A percentile compares a stretch with the other conserved stretches of the same genome.
phyloP scores from a whole-genome alignment of 1,139 yeast species.

The Protomyces inouyei region DNA sequence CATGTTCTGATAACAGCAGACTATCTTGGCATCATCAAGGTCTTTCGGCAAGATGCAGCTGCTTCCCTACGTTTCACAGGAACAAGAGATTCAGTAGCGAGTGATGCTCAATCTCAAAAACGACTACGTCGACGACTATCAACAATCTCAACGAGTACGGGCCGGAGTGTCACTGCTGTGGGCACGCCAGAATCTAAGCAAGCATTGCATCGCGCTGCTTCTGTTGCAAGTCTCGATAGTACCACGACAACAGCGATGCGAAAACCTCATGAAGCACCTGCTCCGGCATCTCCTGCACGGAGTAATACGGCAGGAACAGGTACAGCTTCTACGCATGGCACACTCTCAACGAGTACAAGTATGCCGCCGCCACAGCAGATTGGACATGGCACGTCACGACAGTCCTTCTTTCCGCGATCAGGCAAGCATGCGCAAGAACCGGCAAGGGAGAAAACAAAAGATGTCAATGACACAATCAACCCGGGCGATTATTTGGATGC shows the following conservation, averaged over 20 bases:
- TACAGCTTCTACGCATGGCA: background rate
- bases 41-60: constrained; percentile 76
- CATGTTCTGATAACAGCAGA: constrained; percentile 71
- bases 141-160: background rate
- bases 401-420: background rate
- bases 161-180: background rate
- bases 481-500: background rate
- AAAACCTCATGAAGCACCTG: constrained; percentile 10
- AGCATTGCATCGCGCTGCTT: background rate
- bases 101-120: background rate
- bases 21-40: constrained; percentile 63
- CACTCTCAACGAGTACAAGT: background rate
- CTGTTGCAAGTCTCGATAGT: constrained; percentile 7
- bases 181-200: background rate
- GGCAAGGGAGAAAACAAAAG: background rate
- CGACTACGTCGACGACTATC: background rate
- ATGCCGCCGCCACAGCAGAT: background rate
- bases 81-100: background rate
- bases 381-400: background rate
- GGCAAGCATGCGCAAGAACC: background rate
- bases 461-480: background rate
- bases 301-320: background rate
- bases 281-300: constrained; percentile 16
- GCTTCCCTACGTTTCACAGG: background rate
- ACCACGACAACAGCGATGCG: background rate